Evolutionary conservation across 176 grass and related monocot species (phyloP).

Genomic region (maize (Zea mays)): DNA sequence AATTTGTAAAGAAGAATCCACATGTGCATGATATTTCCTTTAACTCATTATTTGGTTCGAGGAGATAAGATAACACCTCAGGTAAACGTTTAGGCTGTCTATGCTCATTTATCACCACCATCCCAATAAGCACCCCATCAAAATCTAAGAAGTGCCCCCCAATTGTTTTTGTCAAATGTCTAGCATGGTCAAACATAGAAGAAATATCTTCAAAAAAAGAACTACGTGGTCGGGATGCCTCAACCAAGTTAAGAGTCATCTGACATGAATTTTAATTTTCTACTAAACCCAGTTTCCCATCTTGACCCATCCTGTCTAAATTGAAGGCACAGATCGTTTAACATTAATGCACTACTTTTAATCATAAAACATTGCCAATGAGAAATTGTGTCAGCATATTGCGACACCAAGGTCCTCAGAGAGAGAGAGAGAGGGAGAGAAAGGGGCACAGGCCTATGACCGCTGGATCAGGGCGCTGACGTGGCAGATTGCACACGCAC

Average conservation of each 20-base stretch:
- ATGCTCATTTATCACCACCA: not conserved
- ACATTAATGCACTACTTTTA: not conserved
- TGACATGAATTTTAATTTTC: constrained; percentile 17
- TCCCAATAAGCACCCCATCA: not conserved
- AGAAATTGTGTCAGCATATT: too few relatives aligned
- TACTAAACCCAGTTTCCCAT: not conserved
- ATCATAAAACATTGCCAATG: not conserved
- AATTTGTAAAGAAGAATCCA: constrained; percentile 12
- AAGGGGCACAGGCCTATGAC: too few relatives aligned
- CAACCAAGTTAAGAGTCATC: not conserved
- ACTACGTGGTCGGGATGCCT: not conserved
- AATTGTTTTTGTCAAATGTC: constrained; percentile 12
- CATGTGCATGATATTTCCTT: constrained; percentile 6
- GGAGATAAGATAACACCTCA: constrained; percentile 6
- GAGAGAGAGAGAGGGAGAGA: too few relatives aligned
- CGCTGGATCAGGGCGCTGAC: too few relatives aligned
- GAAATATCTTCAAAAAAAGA: not conserved
- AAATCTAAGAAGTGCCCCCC: not conserved
- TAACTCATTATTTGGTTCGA: not conserved
- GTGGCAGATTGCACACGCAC: too few relatives aligned
- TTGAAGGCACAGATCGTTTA: not conserved
- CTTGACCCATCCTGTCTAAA: not conserved
- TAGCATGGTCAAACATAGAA: constrained; percentile 25
- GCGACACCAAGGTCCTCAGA: too few relatives aligned
- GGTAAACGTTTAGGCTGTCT: not conserved